Evolutionary conservation across 495 filamentous ascomycete species (phyloP).

Genomic region (Terfezia claveryi): DNA sequence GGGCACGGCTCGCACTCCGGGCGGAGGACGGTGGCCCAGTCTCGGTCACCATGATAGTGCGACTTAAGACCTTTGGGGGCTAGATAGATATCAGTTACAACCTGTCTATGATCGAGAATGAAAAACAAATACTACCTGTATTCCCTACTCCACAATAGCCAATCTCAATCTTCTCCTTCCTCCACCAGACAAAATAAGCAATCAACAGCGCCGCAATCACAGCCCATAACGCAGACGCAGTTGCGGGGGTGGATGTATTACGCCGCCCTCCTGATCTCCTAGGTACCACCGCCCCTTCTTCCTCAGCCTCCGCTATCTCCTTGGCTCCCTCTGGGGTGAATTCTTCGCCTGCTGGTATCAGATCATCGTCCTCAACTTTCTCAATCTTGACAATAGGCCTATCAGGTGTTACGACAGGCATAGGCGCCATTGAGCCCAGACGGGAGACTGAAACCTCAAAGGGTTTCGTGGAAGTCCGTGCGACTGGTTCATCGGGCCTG

Average conservation of each 20-base stretch:
- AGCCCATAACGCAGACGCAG: constrained; percentile 33
- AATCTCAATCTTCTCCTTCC: constrained; percentile 81
- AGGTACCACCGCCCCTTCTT: constrained; percentile 22
- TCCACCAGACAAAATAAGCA: constrained; percentile 61
- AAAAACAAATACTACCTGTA: constrained; percentile 22
- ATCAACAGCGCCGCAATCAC: constrained; percentile 42
- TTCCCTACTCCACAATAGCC: constrained; percentile 83
- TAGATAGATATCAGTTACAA: background rate
- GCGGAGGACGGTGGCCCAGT: constrained; percentile 29
- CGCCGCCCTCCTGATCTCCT: constrained; percentile 3
- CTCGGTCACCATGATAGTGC: constrained; percentile 1
- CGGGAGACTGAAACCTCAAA: constrained; percentile 28
- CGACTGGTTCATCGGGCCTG: too few relatives aligned
- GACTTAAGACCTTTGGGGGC: background rate
- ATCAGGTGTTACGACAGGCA: background rate
- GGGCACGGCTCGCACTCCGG: constrained; percentile 85
- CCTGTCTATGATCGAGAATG: constrained; percentile 17
- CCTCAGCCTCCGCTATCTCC: constrained; percentile 33
- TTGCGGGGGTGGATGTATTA: constrained; percentile 2
- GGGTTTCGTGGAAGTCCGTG: constrained; percentile 19
- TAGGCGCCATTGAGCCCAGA: background rate
- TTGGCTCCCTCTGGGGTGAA: constrained; percentile 75
- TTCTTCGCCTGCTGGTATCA: constrained; percentile 53
- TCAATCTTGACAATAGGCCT: constrained; percentile 18
- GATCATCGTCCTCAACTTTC: constrained; percentile 19